Evolutionary conservation across 768 basidiomycete species (phyloP).

Genomic region (Rhizopogon vinicolor): DNA sequence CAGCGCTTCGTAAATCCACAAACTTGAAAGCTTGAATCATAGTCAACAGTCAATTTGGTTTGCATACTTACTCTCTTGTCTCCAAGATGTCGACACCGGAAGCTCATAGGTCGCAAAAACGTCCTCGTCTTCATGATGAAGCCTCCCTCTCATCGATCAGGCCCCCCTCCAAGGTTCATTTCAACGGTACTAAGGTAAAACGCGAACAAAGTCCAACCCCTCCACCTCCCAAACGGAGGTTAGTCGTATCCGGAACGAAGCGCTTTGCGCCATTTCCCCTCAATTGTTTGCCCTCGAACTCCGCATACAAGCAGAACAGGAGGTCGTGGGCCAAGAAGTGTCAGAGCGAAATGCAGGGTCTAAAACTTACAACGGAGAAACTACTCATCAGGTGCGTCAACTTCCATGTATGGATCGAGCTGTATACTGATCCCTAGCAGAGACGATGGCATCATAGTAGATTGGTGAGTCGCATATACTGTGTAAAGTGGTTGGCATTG

Average conservation of each 20-base stretch:
- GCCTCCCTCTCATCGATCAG: not conserved
- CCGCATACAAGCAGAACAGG: constrained; percentile 16
- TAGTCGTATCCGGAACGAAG: constrained; percentile 22
- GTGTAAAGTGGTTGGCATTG: not conserved
- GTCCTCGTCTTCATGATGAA: not conserved
- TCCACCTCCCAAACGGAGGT: constrained; percentile 5
- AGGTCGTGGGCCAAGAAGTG: constrained; percentile 16
- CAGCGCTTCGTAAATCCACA: no score
- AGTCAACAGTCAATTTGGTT: no score
- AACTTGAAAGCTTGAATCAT: no score
- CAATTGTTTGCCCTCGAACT: constrained; percentile 17
- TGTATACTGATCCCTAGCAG: constrained; percentile 5
- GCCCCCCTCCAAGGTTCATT: not conserved
- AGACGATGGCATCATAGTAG: constrained; percentile 26
- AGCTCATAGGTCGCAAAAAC: constrained; percentile 12
- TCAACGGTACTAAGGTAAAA: constrained; percentile 10
- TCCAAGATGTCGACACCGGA: constrained; percentile 1
- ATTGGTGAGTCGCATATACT: constrained; percentile 17
- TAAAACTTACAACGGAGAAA: constrained; percentile 19
- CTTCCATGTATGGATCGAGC: not conserved
- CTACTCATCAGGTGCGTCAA: constrained; percentile 22
- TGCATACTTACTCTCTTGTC: no score
- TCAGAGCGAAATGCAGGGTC: constrained; percentile 13
- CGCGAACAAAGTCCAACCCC: constrained; percentile 17
- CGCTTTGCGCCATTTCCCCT: constrained; percentile 23